A percentile compares a stretch with the other conserved stretches of the same genome.
These are phyloP conservation scores for Podaxis carcinomalis DNA, from an alignment of 768 basidiomycete species.

Conservation along the genomic window DNA sequence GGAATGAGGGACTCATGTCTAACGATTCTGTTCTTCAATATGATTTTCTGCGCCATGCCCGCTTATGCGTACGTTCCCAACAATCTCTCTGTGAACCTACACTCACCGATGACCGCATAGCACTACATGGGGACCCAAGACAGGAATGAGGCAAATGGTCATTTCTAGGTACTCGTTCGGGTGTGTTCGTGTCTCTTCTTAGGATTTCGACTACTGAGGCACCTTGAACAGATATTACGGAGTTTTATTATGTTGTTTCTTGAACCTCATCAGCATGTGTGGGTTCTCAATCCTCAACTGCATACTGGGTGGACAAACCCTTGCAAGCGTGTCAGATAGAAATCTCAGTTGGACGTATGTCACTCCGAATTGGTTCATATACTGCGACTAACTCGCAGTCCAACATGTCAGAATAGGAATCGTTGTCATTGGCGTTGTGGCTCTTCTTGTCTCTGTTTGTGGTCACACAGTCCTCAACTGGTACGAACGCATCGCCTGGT, in stretches of 20 bases:
- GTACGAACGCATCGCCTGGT: slow-evolving; percentile 75
- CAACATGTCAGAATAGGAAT: slow-evolving; percentile 61
- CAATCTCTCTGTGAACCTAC: neutral
- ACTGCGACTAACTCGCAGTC: neutral
- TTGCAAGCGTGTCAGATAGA: slow-evolving; percentile 25
- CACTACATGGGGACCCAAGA: slow-evolving; percentile 74
- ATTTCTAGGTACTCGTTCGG: slow-evolving; percentile 45
- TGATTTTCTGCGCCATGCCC: slow-evolving; percentile 53
- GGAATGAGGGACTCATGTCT: slow-evolving; percentile 60
- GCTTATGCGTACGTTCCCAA: slow-evolving; percentile 35
- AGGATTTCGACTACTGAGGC: neutral
- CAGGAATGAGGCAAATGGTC: slow-evolving; percentile 87
- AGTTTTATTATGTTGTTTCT: slow-evolving; percentile 37
- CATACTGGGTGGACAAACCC: slow-evolving; percentile 51
- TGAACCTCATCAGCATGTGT: slow-evolving; percentile 51
- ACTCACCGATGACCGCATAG: slow-evolving; percentile 21
- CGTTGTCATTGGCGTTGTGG: slow-evolving; percentile 67
- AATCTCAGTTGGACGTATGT: slow-evolving; percentile 29
- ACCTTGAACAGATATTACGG: slow-evolving; percentile 37
- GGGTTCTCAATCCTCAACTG: slow-evolving; percentile 60
- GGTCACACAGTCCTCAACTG: slow-evolving; percentile 48
- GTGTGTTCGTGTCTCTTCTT: slow-evolving; percentile 16
- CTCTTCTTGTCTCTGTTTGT: slow-evolving; percentile 61
- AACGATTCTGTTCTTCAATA: slow-evolving; percentile 64
- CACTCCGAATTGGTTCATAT: neutral